Evolutionary conservation across 306 rosid species (phyloP).

Genomic region (Begonia fuchsioides): DNA sequence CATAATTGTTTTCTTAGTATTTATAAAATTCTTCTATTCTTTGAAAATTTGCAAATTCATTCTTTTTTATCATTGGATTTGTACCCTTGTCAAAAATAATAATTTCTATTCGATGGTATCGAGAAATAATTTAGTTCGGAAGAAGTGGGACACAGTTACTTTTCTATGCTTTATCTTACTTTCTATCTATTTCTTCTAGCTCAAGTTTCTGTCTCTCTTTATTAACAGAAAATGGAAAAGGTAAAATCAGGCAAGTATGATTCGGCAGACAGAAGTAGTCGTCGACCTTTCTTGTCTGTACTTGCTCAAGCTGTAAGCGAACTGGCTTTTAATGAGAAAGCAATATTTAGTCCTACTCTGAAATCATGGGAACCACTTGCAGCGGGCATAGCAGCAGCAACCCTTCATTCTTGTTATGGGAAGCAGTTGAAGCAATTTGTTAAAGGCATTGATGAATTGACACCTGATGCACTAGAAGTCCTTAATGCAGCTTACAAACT

Average conservation of each 20-base stretch:
- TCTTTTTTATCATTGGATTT: too few species aligned
- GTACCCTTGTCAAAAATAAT: too few species aligned
- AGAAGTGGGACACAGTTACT: background rate
- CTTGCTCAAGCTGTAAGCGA: conserved; percentile 60
- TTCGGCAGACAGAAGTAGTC: conserved; percentile 43
- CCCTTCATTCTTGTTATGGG: conserved; percentile 80
- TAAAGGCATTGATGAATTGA: conserved; percentile 43
- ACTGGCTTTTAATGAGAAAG: conserved; percentile 66
- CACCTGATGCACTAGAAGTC: conserved; percentile 68
- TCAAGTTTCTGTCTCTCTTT: conserved; percentile 25
- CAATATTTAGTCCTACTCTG: conserved; percentile 56
- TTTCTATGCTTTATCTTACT: conserved; percentile 2
- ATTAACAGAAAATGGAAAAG: conserved; percentile 56
- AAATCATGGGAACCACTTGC: conserved; percentile 87
- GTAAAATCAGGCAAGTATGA: conserved; percentile 30
- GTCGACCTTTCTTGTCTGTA: conserved; percentile 33
- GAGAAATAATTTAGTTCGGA: too few species aligned
- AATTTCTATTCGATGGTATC: too few species aligned
- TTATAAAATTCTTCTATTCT: too few species aligned
- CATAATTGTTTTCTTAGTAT: too few species aligned
- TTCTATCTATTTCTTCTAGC: background rate
- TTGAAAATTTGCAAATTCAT: too few species aligned
- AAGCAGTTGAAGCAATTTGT: conserved; percentile 65
- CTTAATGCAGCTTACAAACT: conserved; percentile 77
- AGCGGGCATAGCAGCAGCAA: conserved; percentile 74